phyloP scores from a whole-genome alignment of 176 grass and related monocot genomes.

The Oryza meyeriana region DNA sequence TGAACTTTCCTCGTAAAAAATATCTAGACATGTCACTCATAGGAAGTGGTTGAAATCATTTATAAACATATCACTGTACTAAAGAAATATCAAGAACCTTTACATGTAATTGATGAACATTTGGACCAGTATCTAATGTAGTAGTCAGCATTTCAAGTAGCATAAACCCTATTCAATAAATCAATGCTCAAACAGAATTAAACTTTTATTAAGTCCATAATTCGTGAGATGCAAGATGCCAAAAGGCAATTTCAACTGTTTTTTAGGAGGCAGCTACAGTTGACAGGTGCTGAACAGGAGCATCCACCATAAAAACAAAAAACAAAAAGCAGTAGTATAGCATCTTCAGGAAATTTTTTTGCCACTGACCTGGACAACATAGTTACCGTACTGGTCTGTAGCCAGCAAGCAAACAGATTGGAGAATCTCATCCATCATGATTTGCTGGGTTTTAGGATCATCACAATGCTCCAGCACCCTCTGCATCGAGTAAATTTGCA shows the following conservation, averaged over 20 bases:
- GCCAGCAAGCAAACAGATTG: constrained; percentile 38
- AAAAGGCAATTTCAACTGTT: not conserved
- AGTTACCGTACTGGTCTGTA: constrained; percentile 56
- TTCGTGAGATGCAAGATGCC: not conserved
- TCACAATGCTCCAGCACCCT: constrained; percentile 54
- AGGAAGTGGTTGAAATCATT: not conserved
- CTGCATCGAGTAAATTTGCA: constrained; percentile 24
- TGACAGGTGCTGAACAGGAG: not conserved
- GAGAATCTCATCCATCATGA: constrained; percentile 51
- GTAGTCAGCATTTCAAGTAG: not conserved
- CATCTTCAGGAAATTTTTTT: not conserved
- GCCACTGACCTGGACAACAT: constrained; percentile 50
- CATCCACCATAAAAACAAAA: not conserved
- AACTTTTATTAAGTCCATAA: not conserved
- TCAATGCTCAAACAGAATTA: not conserved
- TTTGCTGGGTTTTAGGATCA: constrained; percentile 38
- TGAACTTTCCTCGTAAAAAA: not conserved
- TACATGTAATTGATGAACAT: not conserved
- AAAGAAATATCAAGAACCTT: not conserved
- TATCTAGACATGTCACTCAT: not conserved
- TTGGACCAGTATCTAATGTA: not conserved
- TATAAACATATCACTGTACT: not conserved
- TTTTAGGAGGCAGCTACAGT: not conserved
- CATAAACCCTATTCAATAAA: not conserved
- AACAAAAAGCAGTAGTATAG: not conserved